phyloP scores from a whole-genome alignment of 768 basidiomycete species.

The Suillus americanus region DNA sequence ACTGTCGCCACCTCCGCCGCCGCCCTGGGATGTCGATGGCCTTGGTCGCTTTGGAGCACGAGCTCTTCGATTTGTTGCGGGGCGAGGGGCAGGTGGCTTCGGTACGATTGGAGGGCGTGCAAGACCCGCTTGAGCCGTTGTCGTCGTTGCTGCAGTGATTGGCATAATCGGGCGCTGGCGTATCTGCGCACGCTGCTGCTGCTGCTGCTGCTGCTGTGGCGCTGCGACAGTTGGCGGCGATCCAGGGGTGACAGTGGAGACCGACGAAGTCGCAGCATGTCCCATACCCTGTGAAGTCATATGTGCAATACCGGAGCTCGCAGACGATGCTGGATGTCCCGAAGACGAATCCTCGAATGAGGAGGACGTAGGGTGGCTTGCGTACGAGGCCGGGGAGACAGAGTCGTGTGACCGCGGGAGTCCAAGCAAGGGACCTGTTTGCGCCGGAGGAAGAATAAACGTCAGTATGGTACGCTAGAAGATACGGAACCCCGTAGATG shows the following conservation, averaged over 20 bases:
- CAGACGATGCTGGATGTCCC: slow-evolving; percentile 17
- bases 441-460: neutral
- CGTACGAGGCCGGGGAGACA: slow-evolving; percentile 24
- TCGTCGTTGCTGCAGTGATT: neutral
- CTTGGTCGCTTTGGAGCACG: slow-evolving; percentile 25
- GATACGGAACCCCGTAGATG: neutral
- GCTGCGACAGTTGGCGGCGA: neutral
- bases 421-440: slow-evolving; percentile 13
- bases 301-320: neutral
- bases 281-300: neutral
- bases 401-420: slow-evolving; percentile 16
- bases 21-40: slow-evolving; percentile 6
- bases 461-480: slow-evolving; percentile 13
- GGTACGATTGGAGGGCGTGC: neutral
- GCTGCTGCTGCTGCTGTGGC: slow-evolving; percentile 14
- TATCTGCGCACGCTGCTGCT: neutral
- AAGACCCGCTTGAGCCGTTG: neutral
- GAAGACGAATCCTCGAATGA: slow-evolving; percentile 9
- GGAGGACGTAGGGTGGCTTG: slow-evolving; percentile 20
- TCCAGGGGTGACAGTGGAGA: slow-evolving; percentile 23
- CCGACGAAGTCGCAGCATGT: slow-evolving; percentile 24
- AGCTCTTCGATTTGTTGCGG: neutral
- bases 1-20: slow-evolving; percentile 13
- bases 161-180: slow-evolving; percentile 1
- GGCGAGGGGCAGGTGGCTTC: neutral